Percentiles rank a stretch among this genome's conserved stretches.
These are phyloP conservation scores for Verticillium nubilum DNA, from an alignment of 2,329 filamentous ascomycete species.

Conservation along the genomic window DNA sequence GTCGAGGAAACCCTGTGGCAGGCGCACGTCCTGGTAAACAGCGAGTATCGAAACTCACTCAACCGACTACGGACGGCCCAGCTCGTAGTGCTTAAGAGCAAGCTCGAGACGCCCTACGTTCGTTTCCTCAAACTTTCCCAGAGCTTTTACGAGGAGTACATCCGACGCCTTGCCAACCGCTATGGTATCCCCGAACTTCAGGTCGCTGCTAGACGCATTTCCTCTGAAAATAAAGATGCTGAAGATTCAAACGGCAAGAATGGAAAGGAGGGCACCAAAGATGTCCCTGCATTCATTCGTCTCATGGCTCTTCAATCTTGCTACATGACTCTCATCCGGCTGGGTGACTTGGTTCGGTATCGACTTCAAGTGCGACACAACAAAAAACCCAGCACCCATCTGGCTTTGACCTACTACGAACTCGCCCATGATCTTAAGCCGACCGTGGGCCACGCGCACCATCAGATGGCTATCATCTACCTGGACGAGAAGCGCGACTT, in stretches of 20 bases:
- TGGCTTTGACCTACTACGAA: slow-evolving; percentile 77
- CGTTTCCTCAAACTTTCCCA: slow-evolving; percentile 84
- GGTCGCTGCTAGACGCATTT: slow-evolving; percentile 35
- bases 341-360: slow-evolving; percentile 89
- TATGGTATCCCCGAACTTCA: slow-evolving; percentile 49
- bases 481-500: slow-evolving; percentile 74
- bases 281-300: slow-evolving; percentile 44
- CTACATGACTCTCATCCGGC: slow-evolving; percentile 75
- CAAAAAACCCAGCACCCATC: slow-evolving; percentile 71
- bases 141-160: slow-evolving; percentile 81
- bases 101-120: slow-evolving; percentile 74
- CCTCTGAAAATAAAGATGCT: slow-evolving; percentile 13
- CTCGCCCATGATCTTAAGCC: slow-evolving; percentile 77
- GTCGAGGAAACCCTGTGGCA: slow-evolving; percentile 74
- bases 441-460: slow-evolving; percentile 73
- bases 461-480: slow-evolving; percentile 85
- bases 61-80: slow-evolving; percentile 46
- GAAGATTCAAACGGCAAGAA: slow-evolving; percentile 11
- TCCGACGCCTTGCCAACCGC: slow-evolving; percentile 65
- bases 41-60: slow-evolving; percentile 68
- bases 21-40: slow-evolving; percentile 71
- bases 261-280: slow-evolving; percentile 33
- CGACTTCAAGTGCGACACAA: slow-evolving; percentile 62
- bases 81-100: slow-evolving; percentile 61
- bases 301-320: slow-evolving; percentile 66